Evolutionary conservation across 225 moss, liverwort and hornwort species (phyloP).

Genomic region (Takakia lepidozioides): DNA sequence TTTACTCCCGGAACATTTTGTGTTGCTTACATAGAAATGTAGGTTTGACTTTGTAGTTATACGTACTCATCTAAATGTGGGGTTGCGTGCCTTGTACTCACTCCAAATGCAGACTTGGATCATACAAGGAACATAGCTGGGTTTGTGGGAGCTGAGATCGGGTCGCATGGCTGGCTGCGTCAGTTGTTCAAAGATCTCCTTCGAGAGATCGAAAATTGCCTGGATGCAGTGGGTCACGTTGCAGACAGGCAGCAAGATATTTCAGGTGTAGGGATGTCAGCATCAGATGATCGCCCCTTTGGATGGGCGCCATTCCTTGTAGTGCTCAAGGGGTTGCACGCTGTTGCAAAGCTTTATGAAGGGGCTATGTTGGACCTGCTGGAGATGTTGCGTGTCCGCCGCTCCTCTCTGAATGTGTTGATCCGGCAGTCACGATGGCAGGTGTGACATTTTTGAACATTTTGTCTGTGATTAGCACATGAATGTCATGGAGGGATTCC

Average conservation of each 20-base stretch:
- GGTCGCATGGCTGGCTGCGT: slow-evolving; percentile 86
- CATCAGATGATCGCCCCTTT: slow-evolving; percentile 59
- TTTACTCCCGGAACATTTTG: too few relatives aligned
- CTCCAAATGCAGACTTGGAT: slow-evolving; percentile 34
- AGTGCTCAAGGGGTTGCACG: slow-evolving; percentile 84
- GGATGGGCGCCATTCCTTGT: slow-evolving; percentile 86
- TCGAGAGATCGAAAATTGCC: slow-evolving; percentile 55
- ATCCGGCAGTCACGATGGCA: slow-evolving; percentile 93
- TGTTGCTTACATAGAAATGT: too few relatives aligned
- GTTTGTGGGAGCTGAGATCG: slow-evolving; percentile 67
- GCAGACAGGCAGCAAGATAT: slow-evolving; percentile 37
- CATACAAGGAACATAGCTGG: slow-evolving; percentile 25
- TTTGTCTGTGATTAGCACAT: too few relatives aligned
- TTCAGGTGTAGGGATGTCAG: slow-evolving; percentile 17
- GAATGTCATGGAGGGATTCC: too few relatives aligned
- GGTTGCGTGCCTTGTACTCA: too few relatives aligned
- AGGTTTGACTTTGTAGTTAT: too few relatives aligned
- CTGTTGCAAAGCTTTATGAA: slow-evolving; percentile 85
- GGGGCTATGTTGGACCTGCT: slow-evolving; percentile 77
- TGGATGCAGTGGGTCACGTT: slow-evolving; percentile 51
- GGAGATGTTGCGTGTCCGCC: slow-evolving; percentile 45
- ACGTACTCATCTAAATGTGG: too few relatives aligned
- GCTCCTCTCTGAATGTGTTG: slow-evolving; percentile 54
- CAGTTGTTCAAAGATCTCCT: slow-evolving; percentile 65
- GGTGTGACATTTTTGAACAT: slow-evolving; percentile 54